Evolutionary conservation across 1,139 yeast genomes (phyloP), one percentile per base, ranked within the genome.

Genomic region (Saccharomyces pastorianus): DNA sequence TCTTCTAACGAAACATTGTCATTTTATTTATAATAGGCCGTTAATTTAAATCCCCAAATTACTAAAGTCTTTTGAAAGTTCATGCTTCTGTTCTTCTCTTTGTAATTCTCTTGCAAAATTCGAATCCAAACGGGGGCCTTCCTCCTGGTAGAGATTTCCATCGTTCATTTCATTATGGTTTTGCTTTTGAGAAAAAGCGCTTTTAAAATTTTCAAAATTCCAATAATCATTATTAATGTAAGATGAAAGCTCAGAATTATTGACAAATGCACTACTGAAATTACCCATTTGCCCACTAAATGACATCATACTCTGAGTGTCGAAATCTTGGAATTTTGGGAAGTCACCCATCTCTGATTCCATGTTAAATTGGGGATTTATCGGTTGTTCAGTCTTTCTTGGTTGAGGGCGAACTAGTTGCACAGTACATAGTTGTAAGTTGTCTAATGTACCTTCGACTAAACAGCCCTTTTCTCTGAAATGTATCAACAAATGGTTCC

Each of bases 371-470:
- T 58, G 51, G 46, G 34, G 50, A 29, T 50, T 46, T 29, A 48
- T 54, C 29, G 53, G 52, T 17, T 52, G 49, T 20, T 54, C 53
- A 6, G 53, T 51, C 31, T 60, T 58, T 46, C 56, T 57, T 23
- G 61, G 65, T 8, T 56, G 59, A 25, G 74, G 68, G 57, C 72
- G 70, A 2, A 73, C 66, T 59, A 86, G 73, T 61, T 82, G 90
- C 27, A 88, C 84, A 64, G 82, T 78, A 55, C 88, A 84, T 49
- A 86, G 74, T 66, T 86, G 95, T 59, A 91, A 76, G 63, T 84
- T 86, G 57, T 86, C 93, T 61, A 91, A 75, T 1, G 90, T 83
- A n/a, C 98, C 98, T 69, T 91, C 97, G 32, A 91, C 97, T 51
- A 91, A 76, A 70, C 95, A 86, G 1, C 96, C 96, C 59, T 81